Evolutionary conservation across 2,329 filamentous ascomycete species (phyloP).

Genomic region (Penicillium brasilianum): DNA sequence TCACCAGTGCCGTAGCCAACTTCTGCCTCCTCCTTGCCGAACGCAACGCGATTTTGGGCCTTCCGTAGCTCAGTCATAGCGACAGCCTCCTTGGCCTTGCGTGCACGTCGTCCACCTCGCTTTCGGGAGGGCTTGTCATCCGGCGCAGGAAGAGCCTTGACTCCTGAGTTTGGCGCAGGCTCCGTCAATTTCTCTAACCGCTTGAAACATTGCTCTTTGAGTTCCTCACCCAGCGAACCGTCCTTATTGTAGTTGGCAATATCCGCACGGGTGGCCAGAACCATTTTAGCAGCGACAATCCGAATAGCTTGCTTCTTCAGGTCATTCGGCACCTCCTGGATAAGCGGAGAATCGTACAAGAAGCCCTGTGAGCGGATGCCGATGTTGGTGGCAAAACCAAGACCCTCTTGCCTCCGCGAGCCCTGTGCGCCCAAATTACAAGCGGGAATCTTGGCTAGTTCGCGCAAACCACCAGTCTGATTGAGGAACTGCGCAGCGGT

Average conservation of each 20-base stretch:
- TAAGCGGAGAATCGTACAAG: slow-evolving; percentile 88
- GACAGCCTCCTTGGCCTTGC: slow-evolving; percentile 94
- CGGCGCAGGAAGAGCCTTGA: slow-evolving; percentile 83
- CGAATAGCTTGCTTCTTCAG: slow-evolving; percentile 93
- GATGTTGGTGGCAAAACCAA: slow-evolving; percentile 89
- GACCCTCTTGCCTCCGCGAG: slow-evolving; percentile 80
- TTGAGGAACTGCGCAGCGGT: slow-evolving; percentile 97
- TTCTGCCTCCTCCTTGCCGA: slow-evolving; percentile 94
- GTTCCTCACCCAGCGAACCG: slow-evolving; percentile 79
- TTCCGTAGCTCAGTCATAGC: slow-evolving; percentile 97
- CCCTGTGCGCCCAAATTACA: slow-evolving; percentile 92
- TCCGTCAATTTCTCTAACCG: slow-evolving; percentile 92
- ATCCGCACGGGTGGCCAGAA: slow-evolving; percentile 91
- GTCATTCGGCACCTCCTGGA: slow-evolving; percentile 81
- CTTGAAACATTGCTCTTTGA: slow-evolving; percentile 81
- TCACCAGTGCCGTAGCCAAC: slow-evolving; percentile 88
- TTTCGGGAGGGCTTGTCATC: slow-evolving; percentile 96
- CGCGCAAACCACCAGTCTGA: slow-evolving; percentile 84
- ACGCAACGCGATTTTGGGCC: slow-evolving; percentile 93
- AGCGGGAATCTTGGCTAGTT: slow-evolving; percentile 87
- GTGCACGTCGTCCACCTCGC: slow-evolving; percentile 83
- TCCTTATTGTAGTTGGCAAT: slow-evolving; percentile 80
- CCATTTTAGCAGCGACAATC: slow-evolving; percentile 89
- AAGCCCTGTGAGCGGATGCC: slow-evolving; percentile 91
- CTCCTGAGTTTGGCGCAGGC: slow-evolving; percentile 85